phyloP scores from a whole-genome alignment of 768 basidiomycete genomes.

The Plicaturopsis crispa region DNA sequence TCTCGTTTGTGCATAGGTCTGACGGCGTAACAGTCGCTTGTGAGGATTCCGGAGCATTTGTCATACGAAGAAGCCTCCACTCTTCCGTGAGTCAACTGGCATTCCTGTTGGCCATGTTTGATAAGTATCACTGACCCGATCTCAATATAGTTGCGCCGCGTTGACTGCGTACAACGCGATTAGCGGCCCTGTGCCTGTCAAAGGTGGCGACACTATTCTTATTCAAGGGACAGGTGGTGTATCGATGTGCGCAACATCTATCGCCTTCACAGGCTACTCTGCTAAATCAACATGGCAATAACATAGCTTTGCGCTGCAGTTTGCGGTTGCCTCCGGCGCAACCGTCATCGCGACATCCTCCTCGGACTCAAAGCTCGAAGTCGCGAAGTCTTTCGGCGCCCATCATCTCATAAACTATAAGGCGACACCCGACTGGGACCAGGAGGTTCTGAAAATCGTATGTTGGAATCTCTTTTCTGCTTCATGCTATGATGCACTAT shows the following conservation, averaged over 20 bases:
- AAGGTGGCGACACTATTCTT: constrained; percentile 52
- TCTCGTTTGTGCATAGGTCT: too few species aligned
- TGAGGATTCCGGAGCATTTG: constrained; percentile 47
- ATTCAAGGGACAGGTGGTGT: constrained; percentile 52
- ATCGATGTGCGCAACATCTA: constrained; percentile 27
- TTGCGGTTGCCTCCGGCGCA: constrained; percentile 57
- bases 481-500: too few species aligned
- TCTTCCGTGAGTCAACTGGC: constrained; percentile 34
- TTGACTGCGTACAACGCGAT: constrained; percentile 61
- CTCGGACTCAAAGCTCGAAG: constrained; percentile 52
- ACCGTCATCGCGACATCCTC: constrained; percentile 62
- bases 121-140: background rate
- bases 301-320: constrained; percentile 45
- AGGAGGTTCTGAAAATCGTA: constrained; percentile 40
- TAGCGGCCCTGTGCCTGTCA: constrained; percentile 37
- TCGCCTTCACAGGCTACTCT: background rate
- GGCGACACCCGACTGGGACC: constrained; percentile 49
- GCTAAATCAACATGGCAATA: constrained; percentile 8
- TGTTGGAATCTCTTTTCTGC: constrained; percentile 7
- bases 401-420: constrained; percentile 57
- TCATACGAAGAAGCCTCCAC: constrained; percentile 60
- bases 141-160: constrained; percentile 39
- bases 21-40: constrained; percentile 38
- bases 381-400: constrained; percentile 43
- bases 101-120: background rate